Evolutionary conservation across 257 asterid species (phyloP).

Genomic region (Jacaranda mimosifolia): DNA sequence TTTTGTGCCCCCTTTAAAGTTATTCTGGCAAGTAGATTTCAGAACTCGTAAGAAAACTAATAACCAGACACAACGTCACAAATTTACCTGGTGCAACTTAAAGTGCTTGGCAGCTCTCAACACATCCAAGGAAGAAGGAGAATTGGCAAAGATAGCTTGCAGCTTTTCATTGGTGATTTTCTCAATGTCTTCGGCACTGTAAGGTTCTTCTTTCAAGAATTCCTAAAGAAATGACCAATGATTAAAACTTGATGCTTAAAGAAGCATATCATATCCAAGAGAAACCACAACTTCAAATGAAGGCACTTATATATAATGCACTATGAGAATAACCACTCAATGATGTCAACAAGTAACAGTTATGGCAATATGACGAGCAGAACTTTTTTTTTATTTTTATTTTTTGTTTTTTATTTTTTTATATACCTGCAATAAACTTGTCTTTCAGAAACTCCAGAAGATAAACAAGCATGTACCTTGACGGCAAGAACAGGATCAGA

Average conservation of each 20-base stretch:
- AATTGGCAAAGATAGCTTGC: slow-evolving; percentile 58
- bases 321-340: neutral
- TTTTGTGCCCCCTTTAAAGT: no score
- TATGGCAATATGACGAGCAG: neutral
- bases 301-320: neutral
- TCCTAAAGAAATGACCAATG: slow-evolving; percentile 45
- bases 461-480: slow-evolving; percentile 44
- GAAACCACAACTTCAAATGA: neutral
- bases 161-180: slow-evolving; percentile 48
- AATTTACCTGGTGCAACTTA: slow-evolving; percentile 65
- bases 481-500: slow-evolving; percentile 74
- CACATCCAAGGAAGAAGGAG: slow-evolving; percentile 70
- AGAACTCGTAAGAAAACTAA: no score
- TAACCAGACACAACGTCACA: neutral
- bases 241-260: neutral
- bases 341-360: neutral
- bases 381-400: neutral
- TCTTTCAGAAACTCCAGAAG: neutral
- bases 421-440: neutral
- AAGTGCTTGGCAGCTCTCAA: slow-evolving; percentile 60
- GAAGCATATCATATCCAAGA: neutral
- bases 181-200: slow-evolving; percentile 63
- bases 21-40: no score
- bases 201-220: slow-evolving; percentile 62
- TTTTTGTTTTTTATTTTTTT: no score